Evolutionary conservation across 2,329 filamentous ascomycete species (phyloP), one percentile per base, ranked within the genome.

Genomic region (Apiospora rasikravindrae): DNA sequence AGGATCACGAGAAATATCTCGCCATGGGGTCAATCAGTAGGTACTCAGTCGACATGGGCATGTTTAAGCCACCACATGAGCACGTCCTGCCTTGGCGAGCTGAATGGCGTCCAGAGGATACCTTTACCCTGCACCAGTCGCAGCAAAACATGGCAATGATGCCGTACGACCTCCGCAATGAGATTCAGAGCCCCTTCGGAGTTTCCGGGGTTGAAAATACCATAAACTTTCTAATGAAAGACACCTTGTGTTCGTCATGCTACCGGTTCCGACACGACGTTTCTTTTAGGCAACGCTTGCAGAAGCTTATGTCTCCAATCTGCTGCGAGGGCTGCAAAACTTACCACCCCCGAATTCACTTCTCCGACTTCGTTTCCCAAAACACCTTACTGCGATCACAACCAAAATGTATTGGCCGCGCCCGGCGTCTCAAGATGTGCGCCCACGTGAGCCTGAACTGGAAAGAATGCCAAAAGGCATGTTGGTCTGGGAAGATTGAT

Each of bases 111-210:
- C 49, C 16, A 22, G 11, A 14, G 24, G 24, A 14, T 26, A 13
- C 5, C 13, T 5, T 29, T 10, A 11, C 49, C 49, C 26, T 53
- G 11, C 16, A 53, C 49, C 11, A 53, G 4, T 29, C n/a, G 49
- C 10, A 26, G 26, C 49, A 53, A 53, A 53, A 53, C 49, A 14
- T 4, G 4, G 7, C 24, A 14, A 53, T 53, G 49, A 26, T 53
- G 24, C 49, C 49, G n/a, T 53, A 53, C 24, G 49, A 53, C 24
- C 49, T 53, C 13, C 49, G 49, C 10, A 53, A 26, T 14, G 49
- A 29, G 0, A 26, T 26, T 5, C n/a, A 24, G 10, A 1, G 4
- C 3, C 1, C 11, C 24, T 2, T 6, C 4, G 2, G 14, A 1
- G 14, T 26, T 10, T 2, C 1, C 4, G 2, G 14, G 0, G 14